phyloP scores from a whole-genome alignment of 2,329 filamentous ascomycete genomes.

The Emmonsiellopsis sp. region DNA sequence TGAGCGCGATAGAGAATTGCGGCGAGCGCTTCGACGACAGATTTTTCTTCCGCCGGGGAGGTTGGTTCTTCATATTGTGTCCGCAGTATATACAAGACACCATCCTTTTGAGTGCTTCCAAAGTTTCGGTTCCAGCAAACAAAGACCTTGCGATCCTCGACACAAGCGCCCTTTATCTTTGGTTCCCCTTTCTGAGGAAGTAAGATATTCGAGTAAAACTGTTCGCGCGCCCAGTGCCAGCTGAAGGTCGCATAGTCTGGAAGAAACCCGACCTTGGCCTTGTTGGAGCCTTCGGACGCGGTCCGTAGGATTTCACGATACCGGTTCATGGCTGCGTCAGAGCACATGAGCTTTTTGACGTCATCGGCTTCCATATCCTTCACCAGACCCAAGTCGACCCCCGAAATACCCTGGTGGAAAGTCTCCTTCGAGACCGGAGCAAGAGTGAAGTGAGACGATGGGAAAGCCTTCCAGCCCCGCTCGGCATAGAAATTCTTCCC shows the following conservation, averaged over 20 bases:
- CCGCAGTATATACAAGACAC: slow-evolving; percentile 34
- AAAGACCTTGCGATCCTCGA: slow-evolving; percentile 33
- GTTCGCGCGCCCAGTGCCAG: slow-evolving; percentile 75
- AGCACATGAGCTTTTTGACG: slow-evolving; percentile 39
- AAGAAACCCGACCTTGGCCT: slow-evolving; percentile 53
- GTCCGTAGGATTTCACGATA: slow-evolving; percentile 56
- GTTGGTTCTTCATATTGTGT: slow-evolving; percentile 31
- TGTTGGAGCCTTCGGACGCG: slow-evolving; percentile 29
- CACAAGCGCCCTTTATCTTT: slow-evolving; percentile 60
- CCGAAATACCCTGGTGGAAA: slow-evolving; percentile 11
- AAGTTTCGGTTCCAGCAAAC: slow-evolving; percentile 34
- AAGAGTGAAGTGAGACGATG: slow-evolving; percentile 63
- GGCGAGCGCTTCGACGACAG: slow-evolving; percentile 45
- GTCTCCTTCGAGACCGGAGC: slow-evolving; percentile 28
- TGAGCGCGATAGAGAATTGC: slow-evolving; percentile 59
- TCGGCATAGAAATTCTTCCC: slow-evolving; percentile 72
- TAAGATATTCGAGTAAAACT: slow-evolving; percentile 61
- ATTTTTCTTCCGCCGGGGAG: slow-evolving; percentile 36
- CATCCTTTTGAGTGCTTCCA: slow-evolving; percentile 24
- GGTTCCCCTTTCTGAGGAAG: slow-evolving; percentile 44
- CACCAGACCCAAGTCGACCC: slow-evolving; percentile 20
- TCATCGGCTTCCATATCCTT: slow-evolving; percentile 24
- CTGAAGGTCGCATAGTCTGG: slow-evolving; percentile 59
- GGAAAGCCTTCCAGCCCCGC: slow-evolving; percentile 66
- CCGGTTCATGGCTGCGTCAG: slow-evolving; percentile 52